These are phyloP conservation scores for Exophiala mesophila DNA, from an alignment of 2,329 filamentous ascomycete genomes.

Conservation along the genomic window DNA sequence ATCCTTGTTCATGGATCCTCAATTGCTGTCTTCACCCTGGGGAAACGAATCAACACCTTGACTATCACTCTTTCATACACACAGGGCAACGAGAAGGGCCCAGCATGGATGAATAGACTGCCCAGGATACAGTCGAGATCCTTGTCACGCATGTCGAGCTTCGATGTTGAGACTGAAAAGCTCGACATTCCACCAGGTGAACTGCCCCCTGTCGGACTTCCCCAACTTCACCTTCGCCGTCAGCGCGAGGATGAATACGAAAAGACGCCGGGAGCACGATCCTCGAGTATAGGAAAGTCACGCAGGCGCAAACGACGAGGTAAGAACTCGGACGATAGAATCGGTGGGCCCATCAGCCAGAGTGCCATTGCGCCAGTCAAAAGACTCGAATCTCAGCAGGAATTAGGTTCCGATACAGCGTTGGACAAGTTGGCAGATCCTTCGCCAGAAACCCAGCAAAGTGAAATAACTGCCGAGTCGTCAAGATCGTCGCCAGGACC, in stretches of 20 bases:
- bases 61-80: conserved; percentile 97
- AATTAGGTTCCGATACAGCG: conserved; percentile 23
- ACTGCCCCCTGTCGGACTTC: conserved; percentile 65
- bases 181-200: conserved; percentile 62
- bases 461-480: conserved; percentile 9
- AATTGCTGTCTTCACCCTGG: conserved; percentile 92
- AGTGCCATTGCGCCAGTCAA: conserved; percentile 75
- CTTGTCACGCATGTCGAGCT: conserved; percentile 69
- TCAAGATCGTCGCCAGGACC: conserved; percentile 27
- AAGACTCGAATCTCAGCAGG: conserved; percentile 30
- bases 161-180: conserved; percentile 44
- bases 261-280: conserved; percentile 51
- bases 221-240: conserved; percentile 73
- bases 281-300: conserved; percentile 43
- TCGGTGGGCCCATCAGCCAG: conserved; percentile 81
- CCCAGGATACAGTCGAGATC: conserved; percentile 73
- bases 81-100: conserved; percentile 77
- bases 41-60: conserved; percentile 96
- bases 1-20: conserved; percentile 98
- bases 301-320: conserved; percentile 59
- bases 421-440: conserved; percentile 25
- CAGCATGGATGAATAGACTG: conserved; percentile 90
- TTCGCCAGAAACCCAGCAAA: conserved; percentile 20
- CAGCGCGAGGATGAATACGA: conserved; percentile 67
- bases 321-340: conserved; percentile 66